Conservation (phyloP, 2,329 filamentous ascomycete species). For the Thielaviopsis cerberus region DNA sequence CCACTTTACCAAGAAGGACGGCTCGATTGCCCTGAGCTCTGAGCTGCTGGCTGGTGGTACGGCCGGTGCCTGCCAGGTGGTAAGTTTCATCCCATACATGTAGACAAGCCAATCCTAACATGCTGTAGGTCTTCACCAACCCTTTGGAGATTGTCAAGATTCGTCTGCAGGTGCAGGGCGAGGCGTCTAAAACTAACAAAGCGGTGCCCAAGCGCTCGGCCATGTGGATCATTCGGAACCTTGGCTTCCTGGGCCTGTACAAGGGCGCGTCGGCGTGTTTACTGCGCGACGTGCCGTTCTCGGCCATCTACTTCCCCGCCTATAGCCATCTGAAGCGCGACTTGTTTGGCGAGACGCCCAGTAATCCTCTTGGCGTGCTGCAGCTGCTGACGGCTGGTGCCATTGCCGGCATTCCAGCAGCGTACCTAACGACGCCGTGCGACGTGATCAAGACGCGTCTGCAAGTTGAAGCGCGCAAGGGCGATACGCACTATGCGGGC, state of each 20-base stretch:
- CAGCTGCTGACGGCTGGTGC: conserved; percentile 89
- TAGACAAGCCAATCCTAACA: neutral
- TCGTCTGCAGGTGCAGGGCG: conserved; percentile 88
- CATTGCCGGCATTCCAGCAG: conserved; percentile 79
- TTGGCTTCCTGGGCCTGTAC: conserved; percentile 86
- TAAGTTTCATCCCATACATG: conserved; percentile 30
- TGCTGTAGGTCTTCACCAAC: conserved; percentile 70
- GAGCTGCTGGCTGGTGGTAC: conserved; percentile 78
- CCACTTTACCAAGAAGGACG: conserved; percentile 53
- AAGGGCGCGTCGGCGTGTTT: conserved; percentile 91
- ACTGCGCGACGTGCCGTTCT: conserved; percentile 91
- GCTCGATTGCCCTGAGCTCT: conserved; percentile 48
- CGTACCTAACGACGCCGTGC: conserved; percentile 89
- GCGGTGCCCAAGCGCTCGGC: conserved; percentile 69
- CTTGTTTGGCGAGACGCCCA: conserved; percentile 73
- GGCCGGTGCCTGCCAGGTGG: conserved; percentile 89
- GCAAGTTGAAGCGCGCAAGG: conserved; percentile 93
- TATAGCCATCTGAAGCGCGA: conserved; percentile 91
- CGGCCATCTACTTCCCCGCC: conserved; percentile 94
- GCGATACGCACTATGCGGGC: conserved; percentile 71
- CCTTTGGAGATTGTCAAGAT: conserved; percentile 99
- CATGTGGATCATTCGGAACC: conserved; percentile 92
- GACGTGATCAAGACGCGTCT: conserved; percentile 98
- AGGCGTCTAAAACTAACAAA: conserved; percentile 74
- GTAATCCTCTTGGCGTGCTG: conserved; percentile 73